Evolutionary conservation across 2,329 filamentous ascomycete species (phyloP).

Genomic region (Lachnellula arida): DNA sequence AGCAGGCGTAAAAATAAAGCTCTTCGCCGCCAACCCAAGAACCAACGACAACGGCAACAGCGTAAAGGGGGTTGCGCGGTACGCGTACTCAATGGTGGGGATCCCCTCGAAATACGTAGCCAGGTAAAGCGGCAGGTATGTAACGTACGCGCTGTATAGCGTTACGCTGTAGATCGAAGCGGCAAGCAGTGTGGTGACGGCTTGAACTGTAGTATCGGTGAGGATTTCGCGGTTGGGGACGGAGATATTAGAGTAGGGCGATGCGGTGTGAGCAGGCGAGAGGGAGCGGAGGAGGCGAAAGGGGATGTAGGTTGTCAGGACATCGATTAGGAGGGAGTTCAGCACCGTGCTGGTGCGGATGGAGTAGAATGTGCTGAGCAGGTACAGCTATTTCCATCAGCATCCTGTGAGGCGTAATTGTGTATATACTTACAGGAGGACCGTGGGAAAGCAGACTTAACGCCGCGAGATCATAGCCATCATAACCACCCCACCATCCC

Average conservation of each 20-base stretch:
- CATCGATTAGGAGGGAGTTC: conserved; percentile 61
- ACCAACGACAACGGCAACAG: conserved; percentile 53
- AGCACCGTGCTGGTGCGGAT: conserved; percentile 58
- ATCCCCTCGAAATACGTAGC: conserved; percentile 71
- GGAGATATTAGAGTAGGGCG: conserved; percentile 36
- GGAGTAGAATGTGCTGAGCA: conserved; percentile 73
- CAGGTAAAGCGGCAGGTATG: conserved; percentile 67
- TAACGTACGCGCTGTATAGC: conserved; percentile 63
- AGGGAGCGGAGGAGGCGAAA: conserved; percentile 70
- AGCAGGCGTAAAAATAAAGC: conserved; percentile 72
- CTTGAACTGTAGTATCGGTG: conserved; percentile 55
- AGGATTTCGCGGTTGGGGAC: conserved; percentile 61
- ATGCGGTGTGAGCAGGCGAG: conserved; percentile 57
- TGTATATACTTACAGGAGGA: conserved; percentile 53
- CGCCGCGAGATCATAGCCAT: conserved; percentile 64
- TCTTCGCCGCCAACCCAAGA: conserved; percentile 65
- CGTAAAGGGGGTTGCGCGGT: conserved; percentile 56
- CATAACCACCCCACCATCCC: conserved; percentile 70
- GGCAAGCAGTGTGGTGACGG: conserved; percentile 64
- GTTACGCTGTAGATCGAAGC: conserved; percentile 70
- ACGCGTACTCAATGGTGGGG: conserved; percentile 61
- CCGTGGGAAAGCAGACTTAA: conserved; percentile 67
- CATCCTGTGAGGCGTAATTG: neutral
- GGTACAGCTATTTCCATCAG: conserved; percentile 53
- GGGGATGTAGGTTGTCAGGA: conserved; percentile 64